Percentiles rank a stretch among this genome's conserved stretches.
Evolutionary conservation across 1,284 basidiomycete species (phyloP).

Genomic region (Cutaneotrichosporon sp.): DNA sequence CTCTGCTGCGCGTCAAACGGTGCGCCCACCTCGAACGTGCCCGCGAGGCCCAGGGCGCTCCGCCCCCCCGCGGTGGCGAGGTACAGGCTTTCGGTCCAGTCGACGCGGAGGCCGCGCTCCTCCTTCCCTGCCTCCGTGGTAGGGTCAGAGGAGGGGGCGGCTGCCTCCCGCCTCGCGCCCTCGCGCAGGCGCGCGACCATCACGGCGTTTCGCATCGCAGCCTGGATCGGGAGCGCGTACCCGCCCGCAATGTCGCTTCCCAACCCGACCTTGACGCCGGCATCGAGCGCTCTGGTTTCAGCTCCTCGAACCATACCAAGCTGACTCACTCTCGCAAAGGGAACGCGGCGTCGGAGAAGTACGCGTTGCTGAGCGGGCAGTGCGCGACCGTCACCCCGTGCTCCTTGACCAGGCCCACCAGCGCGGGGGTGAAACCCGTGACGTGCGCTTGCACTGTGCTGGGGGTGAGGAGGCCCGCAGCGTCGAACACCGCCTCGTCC

Average conservation of each 20-base stretch:
- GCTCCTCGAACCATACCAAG: neutral
- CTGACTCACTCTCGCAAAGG: conserved; percentile 64
- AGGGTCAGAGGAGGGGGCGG: neutral
- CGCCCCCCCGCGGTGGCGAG: conserved; percentile 77
- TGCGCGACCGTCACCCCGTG: conserved; percentile 70
- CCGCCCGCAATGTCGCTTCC: conserved; percentile 84
- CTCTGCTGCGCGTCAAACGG: conserved; percentile 79
- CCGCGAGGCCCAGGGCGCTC: conserved; percentile 62
- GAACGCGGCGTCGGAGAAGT: conserved; percentile 75
- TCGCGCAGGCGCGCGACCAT: conserved; percentile 70
- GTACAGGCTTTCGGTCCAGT: conserved; percentile 76
- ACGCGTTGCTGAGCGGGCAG: conserved; percentile 80
- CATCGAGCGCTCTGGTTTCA: conserved; percentile 58
- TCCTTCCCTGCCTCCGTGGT: neutral
- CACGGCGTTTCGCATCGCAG: conserved; percentile 74
- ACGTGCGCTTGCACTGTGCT: conserved; percentile 80
- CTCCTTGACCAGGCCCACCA: conserved; percentile 60
- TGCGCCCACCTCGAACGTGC: conserved; percentile 66
- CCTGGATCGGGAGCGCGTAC: conserved; percentile 73
- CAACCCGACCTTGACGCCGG: conserved; percentile 68
- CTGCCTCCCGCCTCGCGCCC: conserved; percentile 53
- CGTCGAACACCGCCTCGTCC: conserved; percentile 72
- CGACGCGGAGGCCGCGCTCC: conserved; percentile 56
- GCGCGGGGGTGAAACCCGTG: conserved; percentile 64
- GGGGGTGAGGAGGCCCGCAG: conserved; percentile 60